Percentiles rank a stretch among this genome's conserved stretches.
phyloP scores from a whole-genome alignment of 139 green algal genomes.

The Axilococcus clingmanii region DNA sequence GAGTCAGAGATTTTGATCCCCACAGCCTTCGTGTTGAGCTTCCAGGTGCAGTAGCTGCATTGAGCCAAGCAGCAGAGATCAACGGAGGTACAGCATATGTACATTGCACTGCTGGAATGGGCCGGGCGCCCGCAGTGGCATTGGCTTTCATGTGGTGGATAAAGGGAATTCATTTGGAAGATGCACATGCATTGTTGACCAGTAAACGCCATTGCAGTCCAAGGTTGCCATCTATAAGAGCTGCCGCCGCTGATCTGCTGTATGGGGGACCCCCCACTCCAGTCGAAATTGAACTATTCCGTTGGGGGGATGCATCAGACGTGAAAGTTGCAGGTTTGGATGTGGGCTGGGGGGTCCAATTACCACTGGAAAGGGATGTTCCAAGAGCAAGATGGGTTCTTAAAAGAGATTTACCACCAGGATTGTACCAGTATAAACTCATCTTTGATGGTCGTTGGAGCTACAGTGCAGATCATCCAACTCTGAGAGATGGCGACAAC shows the following conservation, averaged over 20 bases:
- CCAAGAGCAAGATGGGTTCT: constrained; percentile 8
- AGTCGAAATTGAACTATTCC: constrained; percentile 29
- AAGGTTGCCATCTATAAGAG: constrained; percentile 56
- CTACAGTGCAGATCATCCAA: constrained; percentile 62
- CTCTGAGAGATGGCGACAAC: constrained; percentile 53
- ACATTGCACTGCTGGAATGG: constrained; percentile 92
- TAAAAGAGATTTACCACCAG: constrained; percentile 30
- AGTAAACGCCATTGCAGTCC: constrained; percentile 49
- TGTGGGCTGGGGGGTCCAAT: constrained; percentile 76
- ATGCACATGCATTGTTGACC: constrained; percentile 36
- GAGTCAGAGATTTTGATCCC: constrained; percentile 81
- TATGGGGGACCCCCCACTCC: constrained; percentile 35
- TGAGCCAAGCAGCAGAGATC: constrained; percentile 20
- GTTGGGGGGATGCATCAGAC: constrained; percentile 17
- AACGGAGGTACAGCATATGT: constrained; percentile 70
- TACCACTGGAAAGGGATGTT: constrained; percentile 40
- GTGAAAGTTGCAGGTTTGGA: constrained; percentile 82
- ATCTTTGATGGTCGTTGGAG: constrained; percentile 78
- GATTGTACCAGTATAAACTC: constrained; percentile 83
- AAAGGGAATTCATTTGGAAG: constrained; percentile 54
- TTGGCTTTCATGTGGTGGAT: constrained; percentile 90
- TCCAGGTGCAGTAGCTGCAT: constrained; percentile 39
- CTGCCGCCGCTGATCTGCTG: constrained; percentile 73
- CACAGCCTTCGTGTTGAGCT: constrained; percentile 57
- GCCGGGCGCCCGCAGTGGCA: constrained; percentile 76